These are phyloP conservation scores for Fusarium sp. DNA, from an alignment of 2,329 filamentous ascomycete species.

Conservation along the genomic window DNA sequence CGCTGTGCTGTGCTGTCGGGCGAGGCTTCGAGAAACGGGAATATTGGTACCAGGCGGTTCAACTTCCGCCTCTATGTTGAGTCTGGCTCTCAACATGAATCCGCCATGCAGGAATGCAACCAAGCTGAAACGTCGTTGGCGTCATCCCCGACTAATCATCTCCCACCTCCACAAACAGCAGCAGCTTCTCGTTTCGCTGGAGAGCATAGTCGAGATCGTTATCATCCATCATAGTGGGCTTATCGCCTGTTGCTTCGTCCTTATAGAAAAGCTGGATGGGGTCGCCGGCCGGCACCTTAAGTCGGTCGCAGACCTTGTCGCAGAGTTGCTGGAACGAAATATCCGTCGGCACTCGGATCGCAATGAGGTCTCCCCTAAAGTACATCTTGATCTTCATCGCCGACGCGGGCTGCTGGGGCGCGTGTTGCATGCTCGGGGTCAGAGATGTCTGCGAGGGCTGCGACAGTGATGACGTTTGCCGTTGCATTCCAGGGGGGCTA, in stretches of 20 bases:
- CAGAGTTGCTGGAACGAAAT: constrained; percentile 82
- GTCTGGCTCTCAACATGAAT: constrained; percentile 19
- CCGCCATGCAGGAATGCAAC: constrained; percentile 18
- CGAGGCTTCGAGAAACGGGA: constrained; percentile 12
- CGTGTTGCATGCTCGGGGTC: constrained; percentile 56
- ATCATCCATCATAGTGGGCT: constrained; percentile 80
- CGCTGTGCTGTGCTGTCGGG: constrained; percentile 8
- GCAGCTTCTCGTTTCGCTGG: constrained; percentile 86
- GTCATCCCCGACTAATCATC: constrained; percentile 10
- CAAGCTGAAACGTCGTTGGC: constrained; percentile 35
- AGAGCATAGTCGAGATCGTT: constrained; percentile 84
- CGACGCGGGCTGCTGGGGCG: constrained; percentile 52
- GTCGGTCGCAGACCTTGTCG: constrained; percentile 84
- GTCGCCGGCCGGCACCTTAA: constrained; percentile 77
- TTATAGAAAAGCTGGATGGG: constrained; percentile 85
- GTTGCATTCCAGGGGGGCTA: constrained; percentile 36
- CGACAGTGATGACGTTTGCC: constrained; percentile 40
- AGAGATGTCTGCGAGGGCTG: constrained; percentile 61
- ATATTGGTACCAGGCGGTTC: constrained; percentile 5
- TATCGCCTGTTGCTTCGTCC: constrained; percentile 82
- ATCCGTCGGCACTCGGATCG: constrained; percentile 86
- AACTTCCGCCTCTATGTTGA: constrained; percentile 10
- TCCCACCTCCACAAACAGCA: constrained; percentile 75
- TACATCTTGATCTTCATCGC: constrained; percentile 95
- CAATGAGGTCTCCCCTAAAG: constrained; percentile 91